phyloP scores from a whole-genome alignment of 805 yeast species.

The Saccharomycopsis sp. region DNA sequence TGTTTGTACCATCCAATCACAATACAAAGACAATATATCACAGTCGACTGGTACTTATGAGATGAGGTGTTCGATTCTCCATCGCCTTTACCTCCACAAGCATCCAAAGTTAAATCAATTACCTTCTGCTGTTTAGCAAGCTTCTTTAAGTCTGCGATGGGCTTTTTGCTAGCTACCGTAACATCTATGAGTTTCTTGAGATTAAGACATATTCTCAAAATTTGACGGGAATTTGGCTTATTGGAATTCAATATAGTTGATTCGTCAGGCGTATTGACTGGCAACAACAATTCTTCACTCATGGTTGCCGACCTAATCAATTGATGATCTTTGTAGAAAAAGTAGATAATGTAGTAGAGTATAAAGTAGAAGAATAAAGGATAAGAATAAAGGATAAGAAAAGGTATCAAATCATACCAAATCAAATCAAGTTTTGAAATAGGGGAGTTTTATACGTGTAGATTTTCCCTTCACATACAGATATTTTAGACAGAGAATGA shows the following conservation, averaged over 20 bases:
- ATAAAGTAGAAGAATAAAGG: not conserved
- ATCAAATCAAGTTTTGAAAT: not conserved
- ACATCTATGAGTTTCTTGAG: conserved; percentile 62
- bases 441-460: not conserved
- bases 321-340: no score
- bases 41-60: conserved; percentile 55
- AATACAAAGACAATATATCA: conserved; percentile 63
- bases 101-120: conserved; percentile 53
- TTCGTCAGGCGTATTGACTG: not conserved
- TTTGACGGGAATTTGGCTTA: conserved; percentile 59
- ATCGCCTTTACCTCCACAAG: conserved; percentile 74
- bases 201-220: conserved; percentile 62
- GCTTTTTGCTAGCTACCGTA: conserved; percentile 47
- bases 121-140: conserved; percentile 32
- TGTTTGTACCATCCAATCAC: conserved; percentile 75
- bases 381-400: not conserved
- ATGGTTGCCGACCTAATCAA: no score
- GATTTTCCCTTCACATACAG: not conserved
- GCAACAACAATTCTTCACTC: not conserved
- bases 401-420: not conserved
- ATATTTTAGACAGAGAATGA: not conserved
- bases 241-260: not conserved
- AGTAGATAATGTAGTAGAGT: no score
- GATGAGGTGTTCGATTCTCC: conserved; percentile 49
- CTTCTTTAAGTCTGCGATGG: conserved; percentile 55